These are phyloP conservation scores for Guadua angustifolia DNA, from an alignment of 176 grass and related monocot species.

Conservation along the genomic window DNA sequence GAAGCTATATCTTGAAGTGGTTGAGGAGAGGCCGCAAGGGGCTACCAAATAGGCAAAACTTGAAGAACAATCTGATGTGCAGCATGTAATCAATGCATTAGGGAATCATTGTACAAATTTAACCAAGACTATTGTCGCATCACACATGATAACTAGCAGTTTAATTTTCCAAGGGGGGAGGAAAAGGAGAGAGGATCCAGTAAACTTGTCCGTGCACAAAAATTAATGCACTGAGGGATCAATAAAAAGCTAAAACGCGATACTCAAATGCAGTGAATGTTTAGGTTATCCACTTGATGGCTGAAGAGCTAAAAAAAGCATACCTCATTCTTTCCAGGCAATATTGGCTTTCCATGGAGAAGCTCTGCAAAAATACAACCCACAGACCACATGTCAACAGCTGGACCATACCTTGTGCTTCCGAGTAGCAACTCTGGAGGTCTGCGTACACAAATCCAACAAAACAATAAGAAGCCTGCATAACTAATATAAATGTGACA, in stretches of 20 bases:
- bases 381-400: constrained; percentile 98
- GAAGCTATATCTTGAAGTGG: not conserved
- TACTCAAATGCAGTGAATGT: not conserved
- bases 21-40: not conserved
- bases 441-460: not conserved
- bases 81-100: not conserved
- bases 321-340: constrained; percentile 96
- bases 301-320: not conserved
- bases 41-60: not conserved
- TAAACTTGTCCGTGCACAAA: not conserved
- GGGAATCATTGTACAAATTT: not conserved
- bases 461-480: no score
- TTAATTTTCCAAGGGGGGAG: not conserved
- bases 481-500: no score
- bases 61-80: not conserved
- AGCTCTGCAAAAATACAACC: constrained; percentile 98
- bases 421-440: constrained; percentile 89
- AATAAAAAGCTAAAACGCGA: not conserved
- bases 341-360: constrained; percentile 88
- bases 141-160: not conserved
- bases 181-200: not conserved
- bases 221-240: not conserved
- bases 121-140: not conserved
- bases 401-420: constrained; percentile 86
- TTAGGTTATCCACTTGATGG: constrained; percentile 5